Evolutionary conservation across 768 basidiomycete genomes (phyloP), one percentile per base, ranked within the genome.

Genomic region (Psilocybe subaeruginosa): DNA sequence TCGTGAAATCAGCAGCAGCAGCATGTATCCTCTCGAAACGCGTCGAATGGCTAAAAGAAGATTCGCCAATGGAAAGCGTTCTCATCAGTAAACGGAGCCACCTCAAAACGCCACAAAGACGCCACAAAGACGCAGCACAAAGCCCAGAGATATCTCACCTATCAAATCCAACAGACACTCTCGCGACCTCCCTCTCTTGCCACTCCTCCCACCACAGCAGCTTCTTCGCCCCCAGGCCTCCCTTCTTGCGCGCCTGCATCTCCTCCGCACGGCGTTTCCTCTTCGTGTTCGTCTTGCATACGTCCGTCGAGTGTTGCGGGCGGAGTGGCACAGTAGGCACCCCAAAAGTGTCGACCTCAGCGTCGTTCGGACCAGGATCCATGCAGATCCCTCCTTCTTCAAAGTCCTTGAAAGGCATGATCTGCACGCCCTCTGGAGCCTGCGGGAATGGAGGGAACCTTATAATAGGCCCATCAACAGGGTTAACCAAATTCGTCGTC

Each of bases 151-250:
- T 19, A 19, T 76, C 86, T 66, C 63, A 90, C 89, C 76, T 71
- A 68, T 90, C 78, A 59, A 82, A 83, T 37, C 72, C 75, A 45
- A 73, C 73, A 30, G 68, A 74, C 41, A 76, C 71, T 60, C 85
- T 76, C 33, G 79, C 72, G 51, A 78, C 72, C 69, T 92, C 90
- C 3, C 75, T 77, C 45, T 88, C 84, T 53, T 82, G 82, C 91
- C 91, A 93, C n/a, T 84, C 76, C 61, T 90, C 85, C 76, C 82
- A 90, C 90, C 90, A 93, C 45, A 74, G 74, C 2, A 62, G 7
- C 58, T 69, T 76, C 29, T 61, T 56, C 9, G 50, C 45, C 19
- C 52, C 2, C 12, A 61, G 30, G 7, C 66, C 66, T 1, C 61
- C 61, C 31, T 66, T 66, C 56, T 71, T 70, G 51, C 64, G 68